phyloP scores from a whole-genome alignment of 305 asterid species.

The Nicotiana rustica region DNA sequence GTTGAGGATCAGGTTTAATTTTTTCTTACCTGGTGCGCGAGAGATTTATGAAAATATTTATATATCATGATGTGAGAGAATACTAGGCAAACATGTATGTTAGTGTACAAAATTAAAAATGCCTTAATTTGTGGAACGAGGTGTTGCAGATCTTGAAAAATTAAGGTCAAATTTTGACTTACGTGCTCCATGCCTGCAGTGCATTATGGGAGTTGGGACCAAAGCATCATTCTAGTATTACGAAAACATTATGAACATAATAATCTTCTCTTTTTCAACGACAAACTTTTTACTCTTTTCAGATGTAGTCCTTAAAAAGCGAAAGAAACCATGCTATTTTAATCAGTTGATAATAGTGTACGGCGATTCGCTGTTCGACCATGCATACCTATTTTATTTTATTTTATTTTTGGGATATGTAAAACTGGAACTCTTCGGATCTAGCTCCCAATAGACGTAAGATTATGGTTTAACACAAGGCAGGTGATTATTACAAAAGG shows the following conservation, averaged over 20 bases:
- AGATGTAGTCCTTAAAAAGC: background rate
- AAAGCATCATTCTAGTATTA: background rate
- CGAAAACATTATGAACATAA: background rate
- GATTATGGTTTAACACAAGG: too few species aligned
- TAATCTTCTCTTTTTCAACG: conserved; percentile 1
- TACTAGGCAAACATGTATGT: background rate
- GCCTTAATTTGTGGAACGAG: background rate
- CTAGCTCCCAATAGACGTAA: too few species aligned
- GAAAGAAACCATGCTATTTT: background rate
- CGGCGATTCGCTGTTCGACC: background rate
- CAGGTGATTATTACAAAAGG: too few species aligned
- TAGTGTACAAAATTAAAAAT: too few species aligned
- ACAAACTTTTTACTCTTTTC: conserved; percentile 3
- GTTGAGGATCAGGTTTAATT: too few species aligned
- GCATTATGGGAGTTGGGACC: background rate
- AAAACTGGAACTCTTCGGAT: too few species aligned
- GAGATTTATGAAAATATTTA: too few species aligned
- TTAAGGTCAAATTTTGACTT: background rate
- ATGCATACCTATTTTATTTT: background rate
- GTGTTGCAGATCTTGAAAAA: background rate
- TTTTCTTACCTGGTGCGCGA: too few species aligned
- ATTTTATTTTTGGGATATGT: background rate
- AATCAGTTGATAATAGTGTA: background rate
- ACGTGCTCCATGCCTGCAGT: background rate
- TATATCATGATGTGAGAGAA: too few species aligned